Percentiles rank a stretch among this genome's conserved stretches.
phyloP scores from a whole-genome alignment of 495 filamentous ascomycete genomes.

The Emericellopsis terricola region DNA sequence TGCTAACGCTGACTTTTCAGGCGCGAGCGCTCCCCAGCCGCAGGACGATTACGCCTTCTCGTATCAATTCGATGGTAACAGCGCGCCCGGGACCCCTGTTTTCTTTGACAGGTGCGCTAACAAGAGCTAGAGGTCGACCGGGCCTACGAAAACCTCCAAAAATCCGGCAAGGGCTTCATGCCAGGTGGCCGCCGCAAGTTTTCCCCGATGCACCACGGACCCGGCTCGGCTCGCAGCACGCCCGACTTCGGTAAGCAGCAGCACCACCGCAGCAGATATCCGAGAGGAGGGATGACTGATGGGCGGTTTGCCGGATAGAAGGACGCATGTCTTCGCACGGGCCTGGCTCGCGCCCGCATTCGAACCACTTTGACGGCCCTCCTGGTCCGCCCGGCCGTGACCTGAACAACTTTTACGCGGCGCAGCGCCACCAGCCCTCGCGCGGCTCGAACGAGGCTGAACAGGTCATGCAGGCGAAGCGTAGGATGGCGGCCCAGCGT shows the following conservation, averaged over 20 bases:
- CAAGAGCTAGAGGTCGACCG: constrained; percentile 67
- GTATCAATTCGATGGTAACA: constrained; percentile 2
- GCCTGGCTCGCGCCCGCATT: constrained; percentile 51
- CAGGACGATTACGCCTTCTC: constrained; percentile 5
- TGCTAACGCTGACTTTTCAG: not conserved
- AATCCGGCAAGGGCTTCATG: constrained; percentile 85
- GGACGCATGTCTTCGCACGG: constrained; percentile 22
- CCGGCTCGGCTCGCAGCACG: constrained; percentile 35
- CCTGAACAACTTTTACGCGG: constrained; percentile 83
- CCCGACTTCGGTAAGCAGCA: constrained; percentile 33
- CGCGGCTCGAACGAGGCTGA: constrained; percentile 84
- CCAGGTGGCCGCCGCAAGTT: constrained; percentile 63
- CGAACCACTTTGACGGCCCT: constrained; percentile 54
- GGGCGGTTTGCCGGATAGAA: constrained; percentile 10
- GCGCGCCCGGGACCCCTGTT: not conserved
- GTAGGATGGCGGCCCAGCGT: constrained; percentile 94
- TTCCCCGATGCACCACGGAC: constrained; percentile 45
- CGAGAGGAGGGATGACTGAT: not conserved
- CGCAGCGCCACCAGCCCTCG: constrained; percentile 74
- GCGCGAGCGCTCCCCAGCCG: constrained; percentile 1
- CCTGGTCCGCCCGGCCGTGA: constrained; percentile 63
- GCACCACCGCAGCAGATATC: constrained; percentile 1
- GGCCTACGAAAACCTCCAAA: constrained; percentile 84
- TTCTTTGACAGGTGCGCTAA: not conserved
- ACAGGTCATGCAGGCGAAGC: constrained; percentile 96